Evolutionary conservation across 2,329 filamentous ascomycete genomes (phyloP), one percentile per base, ranked within the genome.

Genomic region (Curvularia eragrostidis): DNA sequence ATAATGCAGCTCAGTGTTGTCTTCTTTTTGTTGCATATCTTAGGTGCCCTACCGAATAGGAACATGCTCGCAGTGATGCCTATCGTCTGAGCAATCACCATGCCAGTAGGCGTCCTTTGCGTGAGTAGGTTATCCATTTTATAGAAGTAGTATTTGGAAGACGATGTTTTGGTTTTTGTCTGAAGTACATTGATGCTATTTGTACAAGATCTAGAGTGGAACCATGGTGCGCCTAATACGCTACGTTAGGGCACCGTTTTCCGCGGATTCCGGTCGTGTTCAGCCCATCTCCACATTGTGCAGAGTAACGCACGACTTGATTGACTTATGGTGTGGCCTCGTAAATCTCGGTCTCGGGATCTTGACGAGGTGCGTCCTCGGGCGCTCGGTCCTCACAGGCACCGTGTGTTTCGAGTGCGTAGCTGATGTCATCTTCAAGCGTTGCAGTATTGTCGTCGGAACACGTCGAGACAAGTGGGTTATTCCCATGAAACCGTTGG

Each of bases 11-110:
- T 59, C 6, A 55, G 47, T 23, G 2, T 26, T 21, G n/a, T 36
- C 3, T 42, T 12, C 5, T 10, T 30, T 21, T 24, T 28, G 24
- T 24, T 13, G 13, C 26, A 24, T 26, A 24, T 42, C 21, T 42
- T 23, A 12, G 21, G 6, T 12, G 23, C 39, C 71, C 43, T 62
- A 79, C 79, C 79, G n/a, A 76, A 69, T 3, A 82, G 66, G 53
- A 81, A 78, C 21, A 81, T 79, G 36, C 83, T 80, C 44, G 81
- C 66, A 30, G 84, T 82, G 60, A 87, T 78, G 54, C 82, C 81
- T 5, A 84, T 66, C 9, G 80, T 78, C 69, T 85, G 83, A 23
- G 81, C 78, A 51, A 80, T 65, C 57, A 82, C 79, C 48, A 85
- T 74, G 28, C 69, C 65, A 18, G 63, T 56, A 1, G 68, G 68